phyloP scores from a whole-genome alignment of 805 yeast species.

The Lachancea cidri region DNA sequence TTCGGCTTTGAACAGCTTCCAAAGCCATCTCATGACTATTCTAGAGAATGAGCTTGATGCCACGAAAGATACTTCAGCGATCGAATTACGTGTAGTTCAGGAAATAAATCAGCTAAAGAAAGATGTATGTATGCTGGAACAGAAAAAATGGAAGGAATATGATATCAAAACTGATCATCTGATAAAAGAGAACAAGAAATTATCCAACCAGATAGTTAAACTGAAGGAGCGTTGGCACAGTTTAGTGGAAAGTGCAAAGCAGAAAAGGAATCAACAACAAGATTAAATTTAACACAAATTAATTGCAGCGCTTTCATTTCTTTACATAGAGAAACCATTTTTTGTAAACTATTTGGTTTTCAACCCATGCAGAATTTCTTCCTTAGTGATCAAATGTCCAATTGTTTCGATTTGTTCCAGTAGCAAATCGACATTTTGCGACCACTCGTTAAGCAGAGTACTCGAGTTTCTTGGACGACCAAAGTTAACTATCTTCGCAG shows the following conservation, averaged over 20 bases:
- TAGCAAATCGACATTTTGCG: constrained; percentile 75
- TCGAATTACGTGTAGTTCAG: neutral
- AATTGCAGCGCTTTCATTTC: constrained; percentile 2
- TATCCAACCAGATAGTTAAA: constrained; percentile 46
- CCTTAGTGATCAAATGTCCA: constrained; percentile 94
- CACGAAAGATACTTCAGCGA: neutral
- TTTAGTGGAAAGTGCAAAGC: constrained; percentile 59
- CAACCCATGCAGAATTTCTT: constrained; percentile 83
- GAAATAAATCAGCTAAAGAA: constrained; percentile 23
- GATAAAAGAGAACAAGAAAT: constrained; percentile 38
- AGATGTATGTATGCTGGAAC: constrained; percentile 38
- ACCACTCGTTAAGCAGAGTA: constrained; percentile 91
- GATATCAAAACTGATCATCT: constrained; percentile 36
- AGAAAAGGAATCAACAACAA: constrained; percentile 35
- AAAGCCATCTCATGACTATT: constrained; percentile 1
- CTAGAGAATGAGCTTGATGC: neutral
- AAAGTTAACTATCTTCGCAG: constrained; percentile 78
- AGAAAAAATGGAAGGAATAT: constrained; percentile 30
- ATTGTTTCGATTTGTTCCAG: constrained; percentile 87
- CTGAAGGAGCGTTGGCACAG: constrained; percentile 62
- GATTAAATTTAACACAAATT: constrained; percentile 2
- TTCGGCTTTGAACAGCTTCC: constrained; percentile 2
- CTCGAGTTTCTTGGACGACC: constrained; percentile 75
- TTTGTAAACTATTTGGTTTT: constrained; percentile 35
- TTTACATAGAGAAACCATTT: constrained; percentile 2